Evolutionary conservation across 2,329 filamentous ascomycete species (phyloP).

Genomic region (Phialemonium atrogriseum): DNA sequence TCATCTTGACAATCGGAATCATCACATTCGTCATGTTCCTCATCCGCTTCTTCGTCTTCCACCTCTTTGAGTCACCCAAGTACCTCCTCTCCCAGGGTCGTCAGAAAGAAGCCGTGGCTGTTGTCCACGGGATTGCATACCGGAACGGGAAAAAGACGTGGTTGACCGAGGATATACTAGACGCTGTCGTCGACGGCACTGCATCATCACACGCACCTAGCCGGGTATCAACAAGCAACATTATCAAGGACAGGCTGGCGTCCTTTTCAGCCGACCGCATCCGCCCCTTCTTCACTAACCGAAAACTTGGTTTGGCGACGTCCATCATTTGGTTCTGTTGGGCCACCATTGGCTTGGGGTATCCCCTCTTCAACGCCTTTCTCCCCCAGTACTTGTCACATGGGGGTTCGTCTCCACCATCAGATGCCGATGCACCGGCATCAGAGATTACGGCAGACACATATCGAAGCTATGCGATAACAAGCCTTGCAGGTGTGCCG

Average conservation of each 20-base stretch:
- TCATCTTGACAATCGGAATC: conserved; percentile 62
- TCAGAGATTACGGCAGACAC: conserved; percentile 35
- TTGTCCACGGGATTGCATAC: conserved; percentile 69
- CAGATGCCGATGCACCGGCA: conserved; percentile 23
- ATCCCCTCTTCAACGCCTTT: conserved; percentile 84
- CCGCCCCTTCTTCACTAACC: conserved; percentile 53
- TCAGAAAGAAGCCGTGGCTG: conserved; percentile 70
- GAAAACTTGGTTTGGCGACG: conserved; percentile 43
- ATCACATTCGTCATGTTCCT: conserved; percentile 71
- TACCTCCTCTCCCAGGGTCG: conserved; percentile 70
- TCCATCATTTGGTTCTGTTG: conserved; percentile 68
- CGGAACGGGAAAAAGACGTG: conserved; percentile 64
- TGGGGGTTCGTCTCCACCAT: conserved; percentile 30
- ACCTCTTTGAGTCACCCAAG: conserved; percentile 79
- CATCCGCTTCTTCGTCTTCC: conserved; percentile 70
- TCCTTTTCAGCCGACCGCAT: conserved; percentile 62
- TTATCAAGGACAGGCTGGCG: conserved; percentile 51
- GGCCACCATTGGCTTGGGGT: conserved; percentile 77
- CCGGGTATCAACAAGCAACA: conserved; percentile 22
- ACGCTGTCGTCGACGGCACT: conserved; percentile 40
- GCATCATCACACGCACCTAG: conserved; percentile 2
- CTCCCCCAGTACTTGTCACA: conserved; percentile 76
- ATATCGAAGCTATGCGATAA: conserved; percentile 79
- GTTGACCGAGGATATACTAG: conserved; percentile 64
- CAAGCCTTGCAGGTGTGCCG: conserved; percentile 66